Evolutionary conservation across 1,284 basidiomycete species (phyloP), one percentile per base, ranked within the genome.

Genomic region (Ustanciosporium gigantosporum): DNA sequence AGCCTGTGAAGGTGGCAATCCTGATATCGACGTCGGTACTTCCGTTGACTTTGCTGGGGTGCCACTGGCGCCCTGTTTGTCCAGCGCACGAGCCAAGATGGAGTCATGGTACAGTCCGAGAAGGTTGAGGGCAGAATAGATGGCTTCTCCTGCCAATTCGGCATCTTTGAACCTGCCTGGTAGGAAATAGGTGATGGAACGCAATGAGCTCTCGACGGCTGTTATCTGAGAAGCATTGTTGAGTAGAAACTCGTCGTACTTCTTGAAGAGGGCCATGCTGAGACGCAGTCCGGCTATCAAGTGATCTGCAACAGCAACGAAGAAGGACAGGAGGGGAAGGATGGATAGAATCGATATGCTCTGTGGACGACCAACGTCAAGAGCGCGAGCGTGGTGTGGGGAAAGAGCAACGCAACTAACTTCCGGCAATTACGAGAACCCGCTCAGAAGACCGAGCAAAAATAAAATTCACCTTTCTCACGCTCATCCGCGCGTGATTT

Each of bases 81-180:
- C 66, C 32, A 78, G 46, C 20, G 78, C 68, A 8, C 71, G 61
- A 38, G 70, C 66, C 16, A 80, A 67, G 41, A 81, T 68, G n/a
- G 76, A 75, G 57, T 81, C 79, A 57, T 81, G 80, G 66, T 80
- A 80, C 43, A 79, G 67, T 23, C 79, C 76, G 21, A 81, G 67
- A 7, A 81, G 55, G 37, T 80, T 80, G 41, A 80, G 64, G 9
- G 73, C 62, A 17, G 79, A 68, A 53, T 78, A 80, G 32, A 80
- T 68, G 38, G 61, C 68, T 44, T 70, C 68, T 19, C 66, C 68
- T 4, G 61, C 68, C 6, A 96, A 82, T 79, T 96, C 93, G 44
- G 92, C 90, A 83, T 96, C 93, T 78, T 91, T 91, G 84, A 96
- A 96, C 57, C 92, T 84, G 60, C 92, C 93, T 17, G 93, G 92